Base-by-base conservation (phyloP, 768 basidiomycete genomes). In the Podaxis sp. region DNA sequence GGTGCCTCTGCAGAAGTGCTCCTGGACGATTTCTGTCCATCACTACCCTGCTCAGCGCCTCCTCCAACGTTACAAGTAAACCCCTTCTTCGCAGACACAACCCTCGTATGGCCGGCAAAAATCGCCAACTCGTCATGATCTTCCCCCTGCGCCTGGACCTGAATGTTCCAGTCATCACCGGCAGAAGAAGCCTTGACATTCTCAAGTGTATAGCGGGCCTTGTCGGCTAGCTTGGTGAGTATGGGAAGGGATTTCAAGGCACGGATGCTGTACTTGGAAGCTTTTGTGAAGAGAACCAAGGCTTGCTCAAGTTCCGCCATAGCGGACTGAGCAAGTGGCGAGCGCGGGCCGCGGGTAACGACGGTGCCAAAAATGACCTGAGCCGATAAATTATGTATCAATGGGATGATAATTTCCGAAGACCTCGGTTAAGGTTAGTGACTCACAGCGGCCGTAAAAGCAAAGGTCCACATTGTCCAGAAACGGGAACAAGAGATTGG, bases 321-420 rank as follows among this genome's bases (percentile, higher is more conserved):
- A 3, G 92, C 92, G 1, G 82, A 79, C 12, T 80, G 73, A 0
- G 91, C 92, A 11, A 93, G 71, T 0, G 87, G 84, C 1, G 87
- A 90, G 5, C 82, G 76, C 4, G 92, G 92, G 2, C 87, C 86
- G 30, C 88, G 83, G 2, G 88, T 90, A 2, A 89, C 92, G 19
- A 93, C 87, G 3, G 89, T 87, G 3, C 90, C 92, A 68, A 93
- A 89, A 15, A 93, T 87, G 9, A 91, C 81, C 90, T 92, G 62
- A 4, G 40, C 33, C 19, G 33, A 9, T 22, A 22, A 49, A 48
- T 22, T 40, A 13, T 56, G 24, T 22, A 46, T 24, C 26, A 22
- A 11, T 4, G 22, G 9, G 51, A 59, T 24, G 28, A 61, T 8
- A 2, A 33, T 33, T 33, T 9, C 33, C 33, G 33, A 33, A 33